Percentiles rank a stretch among this genome's conserved stretches.
Evolutionary conservation across 768 basidiomycete genomes (phyloP).

Genomic region (Crassisporium funariophilum): DNA sequence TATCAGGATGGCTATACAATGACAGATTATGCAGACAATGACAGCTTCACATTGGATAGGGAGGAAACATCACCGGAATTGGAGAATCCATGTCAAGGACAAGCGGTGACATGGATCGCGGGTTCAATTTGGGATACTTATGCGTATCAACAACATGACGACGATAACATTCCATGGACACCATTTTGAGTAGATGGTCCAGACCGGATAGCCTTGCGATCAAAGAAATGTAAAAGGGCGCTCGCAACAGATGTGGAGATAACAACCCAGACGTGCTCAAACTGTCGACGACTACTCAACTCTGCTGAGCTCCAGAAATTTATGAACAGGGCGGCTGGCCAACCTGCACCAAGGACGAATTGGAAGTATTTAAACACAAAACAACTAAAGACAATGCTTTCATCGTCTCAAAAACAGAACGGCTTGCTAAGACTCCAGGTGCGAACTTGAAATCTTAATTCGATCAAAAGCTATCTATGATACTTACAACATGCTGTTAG

Average conservation of each 20-base stretch:
- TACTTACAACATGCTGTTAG: neutral
- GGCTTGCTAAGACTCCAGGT: neutral
- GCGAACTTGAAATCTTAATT: neutral
- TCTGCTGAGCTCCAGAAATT: neutral
- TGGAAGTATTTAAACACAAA: neutral
- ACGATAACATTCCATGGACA: neutral
- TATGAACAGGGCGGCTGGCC: neutral
- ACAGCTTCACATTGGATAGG: neutral
- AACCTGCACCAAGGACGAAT: neutral
- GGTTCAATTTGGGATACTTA: conserved; percentile 3
- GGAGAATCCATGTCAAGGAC: neutral
- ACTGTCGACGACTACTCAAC: neutral
- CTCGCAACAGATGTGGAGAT: neutral
- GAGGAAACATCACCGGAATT: neutral
- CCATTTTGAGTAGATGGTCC: neutral
- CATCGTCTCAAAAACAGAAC: neutral
- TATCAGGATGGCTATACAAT: neutral
- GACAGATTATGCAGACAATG: neutral
- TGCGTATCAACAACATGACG: conserved; percentile 1
- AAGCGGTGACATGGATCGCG: neutral
- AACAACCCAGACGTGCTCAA: neutral
- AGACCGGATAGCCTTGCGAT: neutral
- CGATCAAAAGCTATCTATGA: neutral
- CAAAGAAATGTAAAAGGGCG: neutral
- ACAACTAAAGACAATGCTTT: neutral